Conservation (phyloP, 1,139 yeast genomes). For the Wickerhamomyces sp. region DNA sequence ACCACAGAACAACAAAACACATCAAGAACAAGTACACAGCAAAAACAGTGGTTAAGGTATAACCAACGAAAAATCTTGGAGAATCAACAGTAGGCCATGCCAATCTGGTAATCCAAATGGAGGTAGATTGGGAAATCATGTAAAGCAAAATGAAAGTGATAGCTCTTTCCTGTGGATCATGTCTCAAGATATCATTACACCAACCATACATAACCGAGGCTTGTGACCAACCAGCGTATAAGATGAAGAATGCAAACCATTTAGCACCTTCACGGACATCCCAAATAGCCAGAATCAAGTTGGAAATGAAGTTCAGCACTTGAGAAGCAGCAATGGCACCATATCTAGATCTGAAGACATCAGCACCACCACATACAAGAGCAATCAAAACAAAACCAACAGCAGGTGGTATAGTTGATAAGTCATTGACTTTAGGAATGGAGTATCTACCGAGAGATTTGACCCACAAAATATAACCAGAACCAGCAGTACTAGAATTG, state of each 20-base stretch:
- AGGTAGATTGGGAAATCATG: constrained; percentile 29
- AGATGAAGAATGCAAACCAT: constrained; percentile 31
- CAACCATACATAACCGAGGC: constrained; percentile 32
- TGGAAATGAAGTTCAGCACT: neutral
- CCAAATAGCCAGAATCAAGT: constrained; percentile 2
- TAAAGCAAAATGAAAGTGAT: constrained; percentile 31
- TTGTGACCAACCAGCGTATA: constrained; percentile 29
- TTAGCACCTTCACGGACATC: constrained; percentile 25
- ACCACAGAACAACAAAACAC: constrained; percentile 48
- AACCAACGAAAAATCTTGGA: constrained; percentile 49
- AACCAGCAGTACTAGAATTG: constrained; percentile 35
- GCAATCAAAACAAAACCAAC: constrained; percentile 29
- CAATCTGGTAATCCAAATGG: constrained; percentile 32
- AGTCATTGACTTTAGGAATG: constrained; percentile 27
- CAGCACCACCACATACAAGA: constrained; percentile 24
- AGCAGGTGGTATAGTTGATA: constrained; percentile 29
- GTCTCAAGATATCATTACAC: constrained; percentile 30
- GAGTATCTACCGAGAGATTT: constrained; percentile 26
- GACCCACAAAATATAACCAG: constrained; percentile 31
- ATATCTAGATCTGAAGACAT: constrained; percentile 29
- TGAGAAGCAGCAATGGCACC: constrained; percentile 27
- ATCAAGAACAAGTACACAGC: constrained; percentile 46
- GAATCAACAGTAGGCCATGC: constrained; percentile 55
- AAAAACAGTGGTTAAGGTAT: constrained; percentile 31
- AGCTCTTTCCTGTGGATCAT: constrained; percentile 31